Base-by-base conservation (phyloP, 2,329 filamentous ascomycete species). In the Metarhizium robertsii region DNA sequence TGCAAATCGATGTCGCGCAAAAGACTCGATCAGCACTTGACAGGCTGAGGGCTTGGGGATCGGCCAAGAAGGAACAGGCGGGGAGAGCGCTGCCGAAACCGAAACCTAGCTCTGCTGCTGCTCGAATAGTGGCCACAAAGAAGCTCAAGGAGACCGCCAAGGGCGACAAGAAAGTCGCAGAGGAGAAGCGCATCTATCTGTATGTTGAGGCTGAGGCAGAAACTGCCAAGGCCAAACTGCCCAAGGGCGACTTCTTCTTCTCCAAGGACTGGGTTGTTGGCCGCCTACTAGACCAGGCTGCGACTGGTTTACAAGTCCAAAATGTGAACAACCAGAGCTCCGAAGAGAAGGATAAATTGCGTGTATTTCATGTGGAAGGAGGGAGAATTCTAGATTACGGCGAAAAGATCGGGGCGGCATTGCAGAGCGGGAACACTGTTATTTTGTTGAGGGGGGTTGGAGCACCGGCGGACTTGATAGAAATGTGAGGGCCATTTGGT, bases 351-450 rank as follows among this genome's bases (percentile, higher is more conserved):
- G 86, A 91, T 57, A 87, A 87, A 70, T 69, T 99, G 61, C 76
- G 94, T 8, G 84, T 99, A 0, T 99, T 96, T 66, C 92, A 97
- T 68, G 89, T 99, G 0, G 92, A 99, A 67, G 89, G 87, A 0
- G 94, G 94, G 0, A 77, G 90, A 56, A 70, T 99, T 59, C 71
- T 99, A 60, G 92, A 94, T 58, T 99, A 95, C 65, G 84, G 81
- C 29, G 92, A 96, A 71, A 92, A 92, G 75, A 77, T 96, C 55
- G 91, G 90, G 4, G 77, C 78, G 53, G 79, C 78, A 32, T 75
- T 95, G 57, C 82, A 83, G 60, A 92, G 82, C 61, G 94, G 94
- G 1, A 92, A 99, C 67, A 96, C 91, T 11, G 83, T 99, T 60
- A 91, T 97, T 29, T 68, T 99, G 64, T 65, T 99, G 53, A 79